Evolutionary conservation across 768 basidiomycete species (phyloP).

Genomic region (Termitomyces sp.): DNA sequence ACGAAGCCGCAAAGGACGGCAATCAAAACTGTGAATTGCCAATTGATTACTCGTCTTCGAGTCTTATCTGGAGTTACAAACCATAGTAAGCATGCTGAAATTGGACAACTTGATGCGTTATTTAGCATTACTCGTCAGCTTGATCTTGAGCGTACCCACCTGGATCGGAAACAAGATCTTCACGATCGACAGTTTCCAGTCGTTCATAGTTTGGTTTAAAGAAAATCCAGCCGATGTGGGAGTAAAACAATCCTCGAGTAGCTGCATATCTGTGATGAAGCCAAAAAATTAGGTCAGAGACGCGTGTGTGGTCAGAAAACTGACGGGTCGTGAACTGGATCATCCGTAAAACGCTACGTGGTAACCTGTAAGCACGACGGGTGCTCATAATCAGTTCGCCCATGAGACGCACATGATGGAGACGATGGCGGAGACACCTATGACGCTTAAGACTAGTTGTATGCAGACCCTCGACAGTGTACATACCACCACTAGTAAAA

Average conservation of each 20-base stretch:
- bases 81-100: not conserved
- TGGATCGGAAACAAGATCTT: constrained; percentile 64
- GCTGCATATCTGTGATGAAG: constrained; percentile 55
- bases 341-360: constrained; percentile 1
- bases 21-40: not conserved
- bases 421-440: constrained; percentile 2
- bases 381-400: not conserved
- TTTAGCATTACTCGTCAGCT: not conserved
- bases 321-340: constrained; percentile 1
- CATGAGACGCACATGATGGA: not conserved
- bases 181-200: constrained; percentile 57
- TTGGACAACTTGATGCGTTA: not conserved
- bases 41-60: not conserved
- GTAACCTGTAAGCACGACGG: not conserved
- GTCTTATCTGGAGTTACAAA: not conserved
- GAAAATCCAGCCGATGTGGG: constrained; percentile 87
- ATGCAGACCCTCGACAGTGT: not conserved
- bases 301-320: not conserved
- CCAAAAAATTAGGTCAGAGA: not conserved
- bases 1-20: constrained; percentile 23
- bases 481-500: not conserved
- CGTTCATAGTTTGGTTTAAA: constrained; percentile 63
- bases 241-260: constrained; percentile 64
- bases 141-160: constrained; percentile 33
- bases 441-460: not conserved